Evolutionary conservation across 2,329 filamentous ascomycete species (phyloP).

Genomic region (Aureobasidium melanogenum): DNA sequence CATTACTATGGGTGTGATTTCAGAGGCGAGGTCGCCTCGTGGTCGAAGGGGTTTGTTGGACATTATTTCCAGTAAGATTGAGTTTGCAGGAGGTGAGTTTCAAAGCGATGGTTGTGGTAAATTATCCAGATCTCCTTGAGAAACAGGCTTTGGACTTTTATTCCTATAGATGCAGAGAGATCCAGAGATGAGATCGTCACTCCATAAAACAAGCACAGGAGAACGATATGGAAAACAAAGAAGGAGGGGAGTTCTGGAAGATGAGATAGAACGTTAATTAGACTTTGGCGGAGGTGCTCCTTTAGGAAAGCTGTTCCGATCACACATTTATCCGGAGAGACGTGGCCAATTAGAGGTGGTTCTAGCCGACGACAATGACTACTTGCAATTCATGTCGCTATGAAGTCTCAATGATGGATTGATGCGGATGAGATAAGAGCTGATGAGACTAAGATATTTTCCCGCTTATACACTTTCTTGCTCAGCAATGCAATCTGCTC

Average conservation of each 20-base stretch:
- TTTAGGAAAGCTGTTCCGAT: neutral
- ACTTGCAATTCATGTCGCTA: neutral
- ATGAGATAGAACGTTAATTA: neutral
- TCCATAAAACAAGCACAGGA: neutral
- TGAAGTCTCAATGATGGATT: neutral
- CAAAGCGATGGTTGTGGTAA: too few relatives aligned
- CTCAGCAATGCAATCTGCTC: neutral
- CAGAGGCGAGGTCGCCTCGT: neutral
- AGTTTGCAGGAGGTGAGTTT: too few relatives aligned
- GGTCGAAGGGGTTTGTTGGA: neutral
- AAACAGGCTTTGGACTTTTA: too few relatives aligned
- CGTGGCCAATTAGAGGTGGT: neutral
- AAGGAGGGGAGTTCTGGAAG: neutral
- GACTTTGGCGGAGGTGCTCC: neutral
- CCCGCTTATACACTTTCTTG: neutral
- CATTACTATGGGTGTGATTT: conserved; percentile 63
- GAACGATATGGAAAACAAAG: neutral
- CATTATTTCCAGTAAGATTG: neutral
- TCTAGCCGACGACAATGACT: neutral
- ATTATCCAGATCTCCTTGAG: too few relatives aligned
- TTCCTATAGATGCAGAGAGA: neutral
- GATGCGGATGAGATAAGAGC: neutral
- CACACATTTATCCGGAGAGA: neutral
- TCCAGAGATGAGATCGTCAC: neutral
- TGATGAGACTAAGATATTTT: neutral